Base-by-base conservation (phyloP, 495 filamentous ascomycete genomes). In the Aspergillus sclerotiicarbonarius region DNA sequence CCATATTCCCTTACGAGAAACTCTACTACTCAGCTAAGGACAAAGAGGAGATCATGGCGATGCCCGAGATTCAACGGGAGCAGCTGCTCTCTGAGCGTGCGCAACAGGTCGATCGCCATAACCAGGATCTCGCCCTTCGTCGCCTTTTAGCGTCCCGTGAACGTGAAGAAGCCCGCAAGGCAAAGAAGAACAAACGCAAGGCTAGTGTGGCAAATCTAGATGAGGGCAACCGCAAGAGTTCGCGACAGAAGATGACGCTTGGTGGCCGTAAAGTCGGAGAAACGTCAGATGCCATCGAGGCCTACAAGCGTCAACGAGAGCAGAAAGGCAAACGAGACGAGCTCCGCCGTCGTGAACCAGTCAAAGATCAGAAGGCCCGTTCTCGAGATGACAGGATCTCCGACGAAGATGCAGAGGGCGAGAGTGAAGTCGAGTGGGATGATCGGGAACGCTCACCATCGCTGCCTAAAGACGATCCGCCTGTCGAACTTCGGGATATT, bases 51-150 rank as follows among this genome's bases (percentile, higher is more conserved):
- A 93, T 99, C 53, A 86, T 92, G 80, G 84, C 82, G 30, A 87
- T 97, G 83, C 86, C 92, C 3, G 91, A 97, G 67, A 85, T 97
- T 25, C 84, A 92, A 64, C 89, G 94, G 46, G 94, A 99, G 71
- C 82, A 90, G 66, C 82, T 96, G 50, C 83, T 99, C 8, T 92
- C 92, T 20, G 90, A 93, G 58, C 90, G 95, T 60, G 87, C 87
- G n/a, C 83, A 89, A 54, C 83, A 91, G 67, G 83, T 88, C 43
- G 88, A 93, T 59, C 87, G 87, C 32, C 83, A 89, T 59, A 81
- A 87, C 58, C 92, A 96, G 73, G 89, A 96, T 64, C 80, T 87
- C 13, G 84, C 91, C 57, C 84, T 98, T n/a, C 88, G 90, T 31
- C 88, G 87, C 60, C 81, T 94, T 13, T 79, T 93, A 53, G 85